Evolutionary conservation across 768 basidiomycete genomes (phyloP), one percentile per base, ranked within the genome.

Genomic region (Mrakia frigida): DNA sequence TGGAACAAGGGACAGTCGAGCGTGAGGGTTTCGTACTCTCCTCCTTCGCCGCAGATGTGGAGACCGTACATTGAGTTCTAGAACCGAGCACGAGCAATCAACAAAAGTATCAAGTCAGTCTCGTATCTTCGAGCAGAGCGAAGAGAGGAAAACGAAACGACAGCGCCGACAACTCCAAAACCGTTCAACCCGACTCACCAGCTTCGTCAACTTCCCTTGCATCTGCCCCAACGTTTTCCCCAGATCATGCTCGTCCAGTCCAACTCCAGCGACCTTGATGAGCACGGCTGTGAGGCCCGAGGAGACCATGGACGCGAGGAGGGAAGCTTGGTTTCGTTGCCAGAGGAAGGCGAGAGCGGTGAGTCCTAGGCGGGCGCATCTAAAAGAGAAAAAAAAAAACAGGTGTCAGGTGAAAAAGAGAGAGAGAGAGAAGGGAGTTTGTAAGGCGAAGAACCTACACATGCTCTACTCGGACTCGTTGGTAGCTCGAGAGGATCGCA

Each of bases 401-500:
- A 69, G 3, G 21, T 60, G 21, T 52, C 41, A 11, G 39, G 25
- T 5, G 31, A 18, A 4, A 53, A 31, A 1, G 53, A 4, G 41
- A 43, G 13, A 71, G 25, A 41, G n/a, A 1, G 16, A 39, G 4
- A 7, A 21, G 2, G 53, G 70, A 28, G 18, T 46, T 35, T n/a
- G n/a, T n/a, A n/a, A n/a, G n/a, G n/a, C n/a, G n/a, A 52, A 53
- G 61, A 10, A 79, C 91, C 83, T 80, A 94, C 93, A 98, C 95
- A 87, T 99, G 95, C 84, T 99, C 97, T 18, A 99, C 94, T 73
- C 97, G 89, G 25, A 98, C 90, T 35, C 97, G 88, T 81, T 99
- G 97, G 81, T 99, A 99, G 82, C 93, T 96, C 39, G 97, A 98
- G 43, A 98, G 88, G 77, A 99, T 99, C 7, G 97, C 95, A 4